Percentiles rank a stretch among this genome's conserved stretches.
These are phyloP conservation scores for Tritrichomonas foetus DNA, from an alignment of 208 protist species.

Conservation along the genomic window DNA sequence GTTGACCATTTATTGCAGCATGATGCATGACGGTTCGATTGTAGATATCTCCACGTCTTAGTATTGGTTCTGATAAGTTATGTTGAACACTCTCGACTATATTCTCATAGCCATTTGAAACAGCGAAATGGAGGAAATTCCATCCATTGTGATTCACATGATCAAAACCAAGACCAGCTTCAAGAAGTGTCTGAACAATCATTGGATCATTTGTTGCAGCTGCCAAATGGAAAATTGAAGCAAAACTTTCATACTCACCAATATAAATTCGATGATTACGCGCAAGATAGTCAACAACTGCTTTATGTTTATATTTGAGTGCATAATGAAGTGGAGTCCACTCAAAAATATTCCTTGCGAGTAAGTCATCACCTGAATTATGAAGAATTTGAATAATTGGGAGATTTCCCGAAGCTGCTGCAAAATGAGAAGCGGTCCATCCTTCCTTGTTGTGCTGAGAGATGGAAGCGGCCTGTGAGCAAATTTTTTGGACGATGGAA, in stretches of 20 bases:
- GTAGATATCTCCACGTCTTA: neutral
- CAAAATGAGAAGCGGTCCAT: neutral
- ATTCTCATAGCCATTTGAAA: neutral
- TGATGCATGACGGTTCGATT: neutral
- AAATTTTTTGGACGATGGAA: conserved; percentile 4
- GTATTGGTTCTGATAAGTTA: neutral
- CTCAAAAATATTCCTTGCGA: neutral
- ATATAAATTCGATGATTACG: neutral
- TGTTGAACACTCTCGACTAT: neutral
- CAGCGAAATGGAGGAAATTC: neutral
- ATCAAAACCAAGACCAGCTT: neutral
- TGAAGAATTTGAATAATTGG: neutral
- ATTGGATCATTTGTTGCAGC: neutral
- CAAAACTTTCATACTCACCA: neutral
- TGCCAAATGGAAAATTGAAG: neutral
- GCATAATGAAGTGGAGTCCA: conserved; percentile 21
- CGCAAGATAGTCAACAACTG: neutral
- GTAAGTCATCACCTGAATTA: neutral
- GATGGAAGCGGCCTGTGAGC: neutral
- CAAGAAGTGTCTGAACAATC: neutral
- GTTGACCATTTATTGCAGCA: neutral
- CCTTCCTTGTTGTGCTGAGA: neutral
- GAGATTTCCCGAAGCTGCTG: neutral
- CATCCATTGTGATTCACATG: neutral
- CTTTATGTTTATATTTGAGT: neutral